phyloP scores from a whole-genome alignment of 768 basidiomycete genomes.

The Collybiopsis luxurians region DNA sequence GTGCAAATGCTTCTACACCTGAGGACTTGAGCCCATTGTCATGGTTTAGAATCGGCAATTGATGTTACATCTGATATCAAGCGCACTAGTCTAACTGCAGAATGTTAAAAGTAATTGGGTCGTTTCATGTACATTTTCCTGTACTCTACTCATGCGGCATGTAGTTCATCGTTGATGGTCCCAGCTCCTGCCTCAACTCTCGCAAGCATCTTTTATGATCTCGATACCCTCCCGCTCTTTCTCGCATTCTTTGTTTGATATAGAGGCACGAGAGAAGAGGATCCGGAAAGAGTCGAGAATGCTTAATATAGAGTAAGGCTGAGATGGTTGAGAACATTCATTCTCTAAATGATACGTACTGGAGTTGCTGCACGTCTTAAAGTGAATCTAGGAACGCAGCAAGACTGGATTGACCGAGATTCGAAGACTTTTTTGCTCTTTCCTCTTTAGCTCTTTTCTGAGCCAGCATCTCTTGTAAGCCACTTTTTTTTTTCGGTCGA shows the following conservation, averaged over 20 bases:
- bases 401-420: slow-evolving; percentile 32
- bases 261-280: slow-evolving; percentile 14
- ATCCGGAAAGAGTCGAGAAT: slow-evolving; percentile 5
- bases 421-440: slow-evolving; percentile 26
- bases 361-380: slow-evolving; percentile 28
- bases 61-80: too few species aligned
- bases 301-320: not conserved
- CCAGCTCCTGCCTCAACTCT: too few species aligned
- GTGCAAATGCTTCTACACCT: too few species aligned
- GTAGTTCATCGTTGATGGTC: too few species aligned
- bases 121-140: too few species aligned
- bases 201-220: slow-evolving; percentile 59
- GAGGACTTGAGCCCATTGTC: too few species aligned
- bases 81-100: too few species aligned
- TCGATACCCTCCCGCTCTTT: slow-evolving; percentile 67
- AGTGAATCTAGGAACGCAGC: slow-evolving; percentile 46
- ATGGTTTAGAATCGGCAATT: too few species aligned
- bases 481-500: slow-evolving; percentile 52
- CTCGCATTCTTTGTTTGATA: slow-evolving; percentile 55
- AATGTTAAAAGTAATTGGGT: too few species aligned
- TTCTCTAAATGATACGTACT: not conserved
- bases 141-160: too few species aligned
- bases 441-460: slow-evolving; percentile 50
- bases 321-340: not conserved
- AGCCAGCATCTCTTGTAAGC: slow-evolving; percentile 61